These are phyloP conservation scores for Fomitopsis pulvina DNA, from an alignment of 768 basidiomycete genomes.

Conservation along the genomic window DNA sequence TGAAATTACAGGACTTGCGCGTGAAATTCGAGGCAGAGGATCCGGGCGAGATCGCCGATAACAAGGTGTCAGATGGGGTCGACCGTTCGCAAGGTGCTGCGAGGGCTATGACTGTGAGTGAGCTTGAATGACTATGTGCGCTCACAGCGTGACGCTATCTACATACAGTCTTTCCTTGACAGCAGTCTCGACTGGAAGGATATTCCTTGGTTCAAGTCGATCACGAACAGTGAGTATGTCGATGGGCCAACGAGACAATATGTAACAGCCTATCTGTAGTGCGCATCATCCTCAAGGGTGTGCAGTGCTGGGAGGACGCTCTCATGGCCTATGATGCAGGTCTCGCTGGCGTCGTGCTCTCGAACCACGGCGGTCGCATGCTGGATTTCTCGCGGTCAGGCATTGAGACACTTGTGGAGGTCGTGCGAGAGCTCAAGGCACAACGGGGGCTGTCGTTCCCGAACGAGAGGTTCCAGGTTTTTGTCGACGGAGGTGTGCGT, in stretches of 20 bases:
- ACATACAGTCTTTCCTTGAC: constrained; percentile 82
- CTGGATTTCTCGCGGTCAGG: constrained; percentile 42
- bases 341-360: constrained; percentile 44
- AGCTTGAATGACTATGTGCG: background rate
- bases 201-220: constrained; percentile 55
- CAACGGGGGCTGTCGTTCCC: constrained; percentile 67
- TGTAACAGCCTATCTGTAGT: constrained; percentile 21
- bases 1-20: constrained; percentile 74
- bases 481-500: constrained; percentile 92
- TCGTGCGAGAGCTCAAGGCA: constrained; percentile 62
- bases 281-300: constrained; percentile 61
- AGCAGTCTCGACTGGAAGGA: constrained; percentile 85
- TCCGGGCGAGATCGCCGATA: constrained; percentile 47
- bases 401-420: constrained; percentile 48
- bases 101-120: constrained; percentile 78
- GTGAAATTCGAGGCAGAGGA: constrained; percentile 89
- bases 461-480: constrained; percentile 76
- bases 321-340: constrained; percentile 42
- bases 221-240: constrained; percentile 49
- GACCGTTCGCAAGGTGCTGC: constrained; percentile 90
- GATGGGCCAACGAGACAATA: background rate
- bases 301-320: constrained; percentile 59
- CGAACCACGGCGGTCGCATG: constrained; percentile 55
- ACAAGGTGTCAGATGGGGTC: constrained; percentile 42
- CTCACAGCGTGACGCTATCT: background rate